A percentile compares a stretch with the other conserved stretches of the same genome.
phyloP scores from a whole-genome alignment of 176 grass and related monocot species.

The Chloris gayana region DNA sequence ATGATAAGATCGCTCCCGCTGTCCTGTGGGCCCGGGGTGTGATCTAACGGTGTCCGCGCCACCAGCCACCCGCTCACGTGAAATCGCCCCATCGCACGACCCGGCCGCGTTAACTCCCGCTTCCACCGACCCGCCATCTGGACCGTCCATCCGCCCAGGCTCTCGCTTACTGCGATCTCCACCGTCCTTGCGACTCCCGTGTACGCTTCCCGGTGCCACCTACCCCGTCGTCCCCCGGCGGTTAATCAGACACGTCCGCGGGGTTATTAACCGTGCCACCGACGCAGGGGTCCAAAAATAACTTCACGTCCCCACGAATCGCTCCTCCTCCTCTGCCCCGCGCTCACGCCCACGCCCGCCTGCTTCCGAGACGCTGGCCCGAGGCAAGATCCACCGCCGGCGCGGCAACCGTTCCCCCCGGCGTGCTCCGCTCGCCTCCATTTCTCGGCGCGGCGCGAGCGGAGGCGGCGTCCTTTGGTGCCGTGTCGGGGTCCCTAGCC shows the following conservation, averaged over 20 bases:
- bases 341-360: constrained; percentile 23
- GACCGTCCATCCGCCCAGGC: neutral
- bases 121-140: neutral
- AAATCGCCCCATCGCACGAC: neutral
- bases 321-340: constrained; percentile 29
- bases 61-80: constrained; percentile 28
- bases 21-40: neutral
- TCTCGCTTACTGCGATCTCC: neutral
- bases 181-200: constrained; percentile 8
- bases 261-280: constrained; percentile 15
- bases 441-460: neutral
- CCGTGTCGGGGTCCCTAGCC: constrained; percentile 2
- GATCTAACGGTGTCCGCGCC: constrained; percentile 29
- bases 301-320: constrained; percentile 48
- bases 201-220: constrained; percentile 17
- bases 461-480: constrained; percentile 5
- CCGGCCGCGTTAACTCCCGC: constrained; percentile 21
- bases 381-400: constrained; percentile 39
- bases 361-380: neutral
- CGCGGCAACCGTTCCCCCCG: neutral
- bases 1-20: neutral
- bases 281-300: constrained; percentile 56
- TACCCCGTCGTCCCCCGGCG: constrained; percentile 8
- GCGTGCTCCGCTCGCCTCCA: neutral
- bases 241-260: constrained; percentile 27